These are phyloP conservation scores for Chaetomium strumarium DNA, from an alignment of 2,329 filamentous ascomycete species.

Conservation along the genomic window DNA sequence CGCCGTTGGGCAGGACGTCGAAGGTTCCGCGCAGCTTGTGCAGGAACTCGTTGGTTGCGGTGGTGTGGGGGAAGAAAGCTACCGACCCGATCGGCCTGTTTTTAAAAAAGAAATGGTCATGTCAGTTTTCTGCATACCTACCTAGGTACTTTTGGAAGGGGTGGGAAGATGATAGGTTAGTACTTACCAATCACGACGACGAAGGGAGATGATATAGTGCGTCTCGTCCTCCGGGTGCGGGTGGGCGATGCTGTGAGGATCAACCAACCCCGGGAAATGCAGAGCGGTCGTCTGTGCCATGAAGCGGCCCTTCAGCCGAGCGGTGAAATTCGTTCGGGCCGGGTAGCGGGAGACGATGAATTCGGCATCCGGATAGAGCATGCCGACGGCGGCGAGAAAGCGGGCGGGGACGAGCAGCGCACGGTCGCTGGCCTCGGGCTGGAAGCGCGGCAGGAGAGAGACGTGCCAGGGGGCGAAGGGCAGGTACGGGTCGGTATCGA, in stretches of 20 bases:
- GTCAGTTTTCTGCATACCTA: too few relatives aligned
- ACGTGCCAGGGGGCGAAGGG: constrained; percentile 8
- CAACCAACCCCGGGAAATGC: not conserved
- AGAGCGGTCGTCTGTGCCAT: not conserved
- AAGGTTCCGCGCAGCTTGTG: not conserved
- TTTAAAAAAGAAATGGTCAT: too few relatives aligned
- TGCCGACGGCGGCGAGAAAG: constrained; percentile 7
- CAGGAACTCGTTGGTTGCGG: not conserved
- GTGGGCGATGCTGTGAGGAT: too few relatives aligned
- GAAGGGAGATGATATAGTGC: not conserved
- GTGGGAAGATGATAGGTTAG: too few relatives aligned
- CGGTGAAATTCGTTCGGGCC: not conserved
- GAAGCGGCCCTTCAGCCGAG: not conserved
- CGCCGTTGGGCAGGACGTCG: not conserved
- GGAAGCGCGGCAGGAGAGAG: constrained; percentile 2
- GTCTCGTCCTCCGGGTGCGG: too few relatives aligned
- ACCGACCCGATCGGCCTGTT: constrained; percentile 11
- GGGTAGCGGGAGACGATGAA: constrained; percentile 7
- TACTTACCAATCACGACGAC: not conserved
- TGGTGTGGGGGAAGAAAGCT: not conserved
- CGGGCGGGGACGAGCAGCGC: not conserved
- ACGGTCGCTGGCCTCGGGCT: not conserved
- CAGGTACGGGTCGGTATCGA: constrained; percentile 1
- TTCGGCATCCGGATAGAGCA: constrained; percentile 4
- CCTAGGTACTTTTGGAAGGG: too few relatives aligned